Percentiles rank a stretch among this genome's conserved stretches.
Conservation (phyloP, 192 early-diverging fungal species). For the Coemansia sp. region DNA sequence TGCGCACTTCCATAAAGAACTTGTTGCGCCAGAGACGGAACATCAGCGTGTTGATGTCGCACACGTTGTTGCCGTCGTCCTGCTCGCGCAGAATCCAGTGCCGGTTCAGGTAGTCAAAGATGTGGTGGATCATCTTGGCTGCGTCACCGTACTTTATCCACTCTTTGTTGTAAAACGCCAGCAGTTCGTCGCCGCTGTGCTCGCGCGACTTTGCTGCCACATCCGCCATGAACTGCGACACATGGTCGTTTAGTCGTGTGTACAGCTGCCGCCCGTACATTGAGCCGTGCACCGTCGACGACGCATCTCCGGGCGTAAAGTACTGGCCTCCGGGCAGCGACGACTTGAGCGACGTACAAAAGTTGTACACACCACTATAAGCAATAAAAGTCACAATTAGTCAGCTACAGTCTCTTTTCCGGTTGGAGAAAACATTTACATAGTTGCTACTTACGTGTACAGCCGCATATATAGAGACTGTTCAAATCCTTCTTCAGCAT, state of each 20-base stretch:
- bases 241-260: conserved; percentile 58
- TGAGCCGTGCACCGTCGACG: conserved; percentile 37
- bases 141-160: conserved; percentile 91
- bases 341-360: conserved; percentile 41
- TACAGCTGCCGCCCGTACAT: conserved; percentile 67
- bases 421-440: too few relatives aligned
- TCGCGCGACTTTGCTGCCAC: conserved; percentile 61
- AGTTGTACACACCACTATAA: conserved; percentile 55
- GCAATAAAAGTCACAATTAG: neutral
- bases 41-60: conserved; percentile 92
- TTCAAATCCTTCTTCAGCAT: conserved; percentile 71
- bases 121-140: conserved; percentile 79
- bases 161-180: conserved; percentile 83
- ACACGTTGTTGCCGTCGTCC: conserved; percentile 84
- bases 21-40: conserved; percentile 74
- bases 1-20: conserved; percentile 53
- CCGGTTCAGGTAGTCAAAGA: conserved; percentile 93
- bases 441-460: conserved; percentile 63
- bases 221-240: conserved; percentile 53
- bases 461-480: conserved; percentile 71
- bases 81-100: conserved; percentile 97
- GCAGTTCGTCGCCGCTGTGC: conserved; percentile 74
- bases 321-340: conserved; percentile 22
- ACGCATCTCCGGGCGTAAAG: conserved; percentile 48
- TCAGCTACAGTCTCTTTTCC: neutral